Evolutionary conservation across 2,329 filamentous ascomycete genomes (phyloP).

Genomic region (Aureobasidium sp.): DNA sequence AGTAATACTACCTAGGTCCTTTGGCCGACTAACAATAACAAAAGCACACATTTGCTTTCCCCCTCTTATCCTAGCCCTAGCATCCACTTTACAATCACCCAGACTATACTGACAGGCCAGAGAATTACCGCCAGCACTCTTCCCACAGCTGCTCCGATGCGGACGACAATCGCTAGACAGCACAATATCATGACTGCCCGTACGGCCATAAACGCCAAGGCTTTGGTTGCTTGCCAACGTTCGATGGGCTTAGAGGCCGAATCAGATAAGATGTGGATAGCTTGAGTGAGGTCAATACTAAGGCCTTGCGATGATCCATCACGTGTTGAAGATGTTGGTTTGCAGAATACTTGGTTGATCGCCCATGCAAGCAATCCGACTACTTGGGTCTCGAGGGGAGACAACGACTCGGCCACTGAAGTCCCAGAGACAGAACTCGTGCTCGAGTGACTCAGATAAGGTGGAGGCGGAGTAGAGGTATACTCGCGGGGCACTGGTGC

Average conservation of each 20-base stretch:
- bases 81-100: conserved; percentile 22
- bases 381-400: background rate
- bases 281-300: conserved; percentile 16
- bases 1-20: background rate
- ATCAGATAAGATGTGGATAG: conserved; percentile 15
- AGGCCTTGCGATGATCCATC: background rate
- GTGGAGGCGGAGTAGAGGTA: conserved; percentile 14
- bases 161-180: conserved; percentile 21
- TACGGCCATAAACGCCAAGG: conserved; percentile 18
- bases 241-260: conserved; percentile 18
- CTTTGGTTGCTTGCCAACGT: conserved; percentile 21
- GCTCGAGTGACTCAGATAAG: conserved; percentile 12
- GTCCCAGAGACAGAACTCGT: background rate
- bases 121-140: conserved; percentile 22
- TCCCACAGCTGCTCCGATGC: conserved; percentile 21
- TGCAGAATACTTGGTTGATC: background rate
- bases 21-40: background rate
- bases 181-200: conserved; percentile 22
- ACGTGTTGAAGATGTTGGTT: conserved; percentile 1
- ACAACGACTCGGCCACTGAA: background rate
- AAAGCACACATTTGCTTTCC: background rate
- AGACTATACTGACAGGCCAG: conserved; percentile 24
- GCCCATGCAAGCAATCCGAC: background rate
- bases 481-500: conserved; percentile 20
- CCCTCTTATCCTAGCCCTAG: background rate